Evolutionary conservation across 106 monocot species (phyloP).

Genomic region (Acanthochlamys bracteata): DNA sequence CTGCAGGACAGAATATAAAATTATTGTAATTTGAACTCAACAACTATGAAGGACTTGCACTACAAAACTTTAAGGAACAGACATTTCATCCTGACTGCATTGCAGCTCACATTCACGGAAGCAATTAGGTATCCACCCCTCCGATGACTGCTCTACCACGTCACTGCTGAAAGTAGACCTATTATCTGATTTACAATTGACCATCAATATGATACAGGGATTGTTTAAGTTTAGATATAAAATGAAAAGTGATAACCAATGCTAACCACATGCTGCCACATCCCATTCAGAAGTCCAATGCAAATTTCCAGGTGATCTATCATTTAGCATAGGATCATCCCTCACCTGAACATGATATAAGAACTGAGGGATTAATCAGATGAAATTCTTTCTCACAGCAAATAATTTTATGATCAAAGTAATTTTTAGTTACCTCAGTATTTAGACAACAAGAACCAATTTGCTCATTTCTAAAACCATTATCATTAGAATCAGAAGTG

Average conservation of each 20-base stretch:
- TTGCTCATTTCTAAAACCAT: slow-evolving; percentile 11
- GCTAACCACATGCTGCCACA: slow-evolving; percentile 34
- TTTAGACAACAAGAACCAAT: slow-evolving; percentile 24
- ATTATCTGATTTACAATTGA: slow-evolving; percentile 17
- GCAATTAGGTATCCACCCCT: slow-evolving; percentile 49
- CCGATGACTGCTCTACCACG: slow-evolving; percentile 40
- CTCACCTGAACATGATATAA: slow-evolving; percentile 18
- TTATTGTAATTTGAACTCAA: neutral
- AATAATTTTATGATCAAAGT: too few relatives aligned
- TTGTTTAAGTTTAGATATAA: neutral
- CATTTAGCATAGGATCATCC: slow-evolving; percentile 30
- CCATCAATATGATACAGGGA: slow-evolving; percentile 5
- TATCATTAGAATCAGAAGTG: slow-evolving; percentile 35
- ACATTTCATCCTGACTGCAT: slow-evolving; percentile 44
- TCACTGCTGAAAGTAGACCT: slow-evolving; percentile 24
- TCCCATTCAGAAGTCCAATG: slow-evolving; percentile 41
- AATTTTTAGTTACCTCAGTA: slow-evolving; percentile 26
- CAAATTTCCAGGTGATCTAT: slow-evolving; percentile 26
- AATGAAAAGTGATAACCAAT: neutral
- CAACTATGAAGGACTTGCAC: neutral
- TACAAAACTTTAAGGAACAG: neutral
- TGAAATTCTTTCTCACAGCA: too few relatives aligned
- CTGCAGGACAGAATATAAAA: slow-evolving; percentile 20
- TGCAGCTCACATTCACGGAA: slow-evolving; percentile 20
- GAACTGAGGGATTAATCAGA: neutral